Conservation (phyloP, 768 basidiomycete species). For the Leccinum ochraceum region DNA sequence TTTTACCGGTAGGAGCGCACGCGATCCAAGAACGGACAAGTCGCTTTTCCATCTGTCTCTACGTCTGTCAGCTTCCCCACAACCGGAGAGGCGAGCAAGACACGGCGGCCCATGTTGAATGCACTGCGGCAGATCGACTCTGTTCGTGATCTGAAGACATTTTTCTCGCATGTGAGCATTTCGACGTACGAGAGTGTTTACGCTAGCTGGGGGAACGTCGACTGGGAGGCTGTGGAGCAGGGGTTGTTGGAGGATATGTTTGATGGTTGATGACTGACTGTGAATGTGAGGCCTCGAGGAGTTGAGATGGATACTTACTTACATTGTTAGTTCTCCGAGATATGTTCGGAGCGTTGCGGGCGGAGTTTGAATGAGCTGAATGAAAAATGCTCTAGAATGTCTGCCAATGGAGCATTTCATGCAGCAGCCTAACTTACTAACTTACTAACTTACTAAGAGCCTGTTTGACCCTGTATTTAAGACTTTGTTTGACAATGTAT, state of each 20-base stretch:
- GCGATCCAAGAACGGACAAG: slow-evolving; percentile 24
- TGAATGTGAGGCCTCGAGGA: too few relatives aligned
- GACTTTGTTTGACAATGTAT: too few relatives aligned
- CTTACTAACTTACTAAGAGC: too few relatives aligned
- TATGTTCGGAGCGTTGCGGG: too few relatives aligned
- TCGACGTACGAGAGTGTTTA: slow-evolving; percentile 91
- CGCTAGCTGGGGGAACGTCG: slow-evolving; percentile 73
- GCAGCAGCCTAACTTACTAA: too few relatives aligned
- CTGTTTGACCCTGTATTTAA: too few relatives aligned
- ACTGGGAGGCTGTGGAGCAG: slow-evolving; percentile 88
- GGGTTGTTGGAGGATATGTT: slow-evolving; percentile 88
- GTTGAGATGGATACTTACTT: too few relatives aligned
- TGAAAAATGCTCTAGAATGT: too few relatives aligned
- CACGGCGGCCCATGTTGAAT: slow-evolving; percentile 76
- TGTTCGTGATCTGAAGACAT: slow-evolving; percentile 82
- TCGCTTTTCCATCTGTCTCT: slow-evolving; percentile 24
- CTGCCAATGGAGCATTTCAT: too few relatives aligned
- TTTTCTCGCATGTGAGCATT: slow-evolving; percentile 89
- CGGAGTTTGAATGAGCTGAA: too few relatives aligned
- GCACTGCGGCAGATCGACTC: slow-evolving; percentile 75
- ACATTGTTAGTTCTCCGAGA: too few relatives aligned
- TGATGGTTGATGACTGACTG: slow-evolving; percentile 57
- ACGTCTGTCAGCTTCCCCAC: slow-evolving; percentile 27
- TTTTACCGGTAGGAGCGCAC: slow-evolving; percentile 25
- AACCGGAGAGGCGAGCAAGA: slow-evolving; percentile 42